A percentile compares a stretch with the other conserved stretches of the same genome.
phyloP scores from a whole-genome alignment of 768 basidiomycete genomes.

The Phlebiopsis flavidoalba region DNA sequence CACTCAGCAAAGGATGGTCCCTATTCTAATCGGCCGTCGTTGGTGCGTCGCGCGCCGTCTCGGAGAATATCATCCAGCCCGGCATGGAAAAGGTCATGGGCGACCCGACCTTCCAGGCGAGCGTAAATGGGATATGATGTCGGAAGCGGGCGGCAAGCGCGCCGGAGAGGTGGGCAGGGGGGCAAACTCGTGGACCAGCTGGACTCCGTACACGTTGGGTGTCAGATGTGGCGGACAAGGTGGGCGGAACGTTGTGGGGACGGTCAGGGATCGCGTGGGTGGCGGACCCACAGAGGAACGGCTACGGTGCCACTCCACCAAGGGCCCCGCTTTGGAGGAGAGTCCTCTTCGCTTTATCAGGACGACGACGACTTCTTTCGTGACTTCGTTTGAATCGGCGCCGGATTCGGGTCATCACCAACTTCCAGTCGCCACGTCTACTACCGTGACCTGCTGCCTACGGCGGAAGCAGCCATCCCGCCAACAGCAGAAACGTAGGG shows the following conservation, averaged over 20 bases:
- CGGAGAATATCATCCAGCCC: slow-evolving; percentile 88
- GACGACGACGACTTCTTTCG: slow-evolving; percentile 58
- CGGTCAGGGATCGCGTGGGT: slow-evolving; percentile 52
- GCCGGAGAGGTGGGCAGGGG: slow-evolving; percentile 57
- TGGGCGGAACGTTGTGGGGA: slow-evolving; percentile 66
- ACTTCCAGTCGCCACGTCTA: slow-evolving; percentile 12
- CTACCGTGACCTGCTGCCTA: not conserved
- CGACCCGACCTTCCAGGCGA: slow-evolving; percentile 77
- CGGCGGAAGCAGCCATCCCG: slow-evolving; percentile 14
- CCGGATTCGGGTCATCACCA: not conserved
- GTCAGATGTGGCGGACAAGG: slow-evolving; percentile 80
- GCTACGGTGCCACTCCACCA: slow-evolving; percentile 29
- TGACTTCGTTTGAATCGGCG: slow-evolving; percentile 37
- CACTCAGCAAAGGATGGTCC: slow-evolving; percentile 93
- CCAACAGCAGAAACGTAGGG: slow-evolving; percentile 32
- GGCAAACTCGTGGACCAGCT: slow-evolving; percentile 79
- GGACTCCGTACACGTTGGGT: slow-evolving; percentile 65
- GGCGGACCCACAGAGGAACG: slow-evolving; percentile 47
- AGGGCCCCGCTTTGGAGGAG: slow-evolving; percentile 43
- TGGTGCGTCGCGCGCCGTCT: slow-evolving; percentile 73
- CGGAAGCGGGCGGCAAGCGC: slow-evolving; percentile 57
- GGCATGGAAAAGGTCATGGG: slow-evolving; percentile 66
- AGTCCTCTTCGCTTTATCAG: slow-evolving; percentile 56
- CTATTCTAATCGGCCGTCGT: slow-evolving; percentile 83
- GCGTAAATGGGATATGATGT: slow-evolving; percentile 67